Conservation (phyloP, 2,329 filamentous ascomycete genomes). For the Chrysoporthe cubensis region DNA sequence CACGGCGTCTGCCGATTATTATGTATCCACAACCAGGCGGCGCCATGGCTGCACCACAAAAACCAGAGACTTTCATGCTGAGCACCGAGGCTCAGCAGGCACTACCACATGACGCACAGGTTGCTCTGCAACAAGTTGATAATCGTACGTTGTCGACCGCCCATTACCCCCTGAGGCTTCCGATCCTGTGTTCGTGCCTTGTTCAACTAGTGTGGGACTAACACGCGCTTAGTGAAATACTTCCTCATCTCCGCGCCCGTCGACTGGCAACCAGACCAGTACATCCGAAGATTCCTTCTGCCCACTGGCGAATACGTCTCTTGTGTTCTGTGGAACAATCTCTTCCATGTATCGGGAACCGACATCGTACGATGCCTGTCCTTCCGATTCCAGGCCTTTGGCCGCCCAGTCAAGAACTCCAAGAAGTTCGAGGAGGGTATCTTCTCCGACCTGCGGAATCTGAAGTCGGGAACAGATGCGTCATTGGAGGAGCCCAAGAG, state of each 20-base stretch:
- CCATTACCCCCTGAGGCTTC: not conserved
- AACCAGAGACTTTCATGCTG: conserved; percentile 98
- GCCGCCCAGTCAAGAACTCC: conserved; percentile 97
- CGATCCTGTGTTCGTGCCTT: not conserved
- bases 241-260: conserved; percentile 98
- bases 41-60: conserved; percentile 89
- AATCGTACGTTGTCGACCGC: conserved; percentile 68
- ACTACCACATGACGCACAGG: conserved; percentile 92
- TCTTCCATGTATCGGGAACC: conserved; percentile 98
- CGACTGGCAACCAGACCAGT: conserved; percentile 96
- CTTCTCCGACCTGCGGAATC: conserved; percentile 96
- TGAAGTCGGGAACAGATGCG: conserved; percentile 97
- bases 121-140: conserved; percentile 96
- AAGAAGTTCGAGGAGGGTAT: conserved; percentile 99
- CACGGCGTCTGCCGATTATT: conserved; percentile 34
- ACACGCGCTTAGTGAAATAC: conserved; percentile 78
- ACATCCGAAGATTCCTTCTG: conserved; percentile 92
- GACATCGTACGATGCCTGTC: conserved; percentile 98
- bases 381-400: conserved; percentile 98
- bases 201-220: conserved; percentile 28
- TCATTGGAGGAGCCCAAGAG: conserved; percentile 99
- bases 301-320: conserved; percentile 99
- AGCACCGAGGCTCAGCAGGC: conserved; percentile 97
- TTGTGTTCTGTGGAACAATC: conserved; percentile 96
- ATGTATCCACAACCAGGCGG: conserved; percentile 81